Base-by-base conservation (phyloP, 495 filamentous ascomycete species). In the Viridothelium virens region DNA sequence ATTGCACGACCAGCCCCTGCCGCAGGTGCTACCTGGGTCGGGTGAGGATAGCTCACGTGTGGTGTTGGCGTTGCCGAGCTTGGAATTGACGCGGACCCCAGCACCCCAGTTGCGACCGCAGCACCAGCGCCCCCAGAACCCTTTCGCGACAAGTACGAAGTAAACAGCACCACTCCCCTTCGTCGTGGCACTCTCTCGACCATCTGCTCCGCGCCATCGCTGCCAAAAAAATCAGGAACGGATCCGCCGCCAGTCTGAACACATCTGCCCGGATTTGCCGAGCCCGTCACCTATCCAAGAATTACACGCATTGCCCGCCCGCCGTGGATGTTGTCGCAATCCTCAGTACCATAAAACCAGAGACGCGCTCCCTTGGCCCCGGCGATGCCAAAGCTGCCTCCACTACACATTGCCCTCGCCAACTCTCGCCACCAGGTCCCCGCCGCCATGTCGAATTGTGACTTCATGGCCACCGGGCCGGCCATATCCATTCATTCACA, bases 401-500 rank as follows among this genome's bases (percentile, higher is more conserved):
- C 53, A 36, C 53, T 59, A 2, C 53, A 59, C 31, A 59, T 59
- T n/a, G 53, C 53, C 36, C 53, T 59, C 36, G 53, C 53, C 53
- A 59, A 59, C 36, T 59, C 53, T 36, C 53, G 53, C 69, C 63
- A 69, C 16, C 44, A 70, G 56, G 64, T 39, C 62, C 66, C 68
- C 10, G 59, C 68, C 67, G 69, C 69, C 44, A 69, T 72, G 68
- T 37, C 63, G 7, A 44, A 44, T 14, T 14, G 14, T 44, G 41
- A 44, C 14, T 44, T 44, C 14, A 44, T 44, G 41, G 14, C 41
- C 41, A 14, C 14, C 41, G 41, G 41, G 41, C 7, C 41, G 41
- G 53, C 53, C 53, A 59, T 68, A 25, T 71, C 64, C 39, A 44
- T 31, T 39, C 69, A 69, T 39, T 83, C 83, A 31, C 84, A 81